Evolutionary conservation across 768 basidiomycete genomes (phyloP).

Genomic region (Postia placenta): DNA sequence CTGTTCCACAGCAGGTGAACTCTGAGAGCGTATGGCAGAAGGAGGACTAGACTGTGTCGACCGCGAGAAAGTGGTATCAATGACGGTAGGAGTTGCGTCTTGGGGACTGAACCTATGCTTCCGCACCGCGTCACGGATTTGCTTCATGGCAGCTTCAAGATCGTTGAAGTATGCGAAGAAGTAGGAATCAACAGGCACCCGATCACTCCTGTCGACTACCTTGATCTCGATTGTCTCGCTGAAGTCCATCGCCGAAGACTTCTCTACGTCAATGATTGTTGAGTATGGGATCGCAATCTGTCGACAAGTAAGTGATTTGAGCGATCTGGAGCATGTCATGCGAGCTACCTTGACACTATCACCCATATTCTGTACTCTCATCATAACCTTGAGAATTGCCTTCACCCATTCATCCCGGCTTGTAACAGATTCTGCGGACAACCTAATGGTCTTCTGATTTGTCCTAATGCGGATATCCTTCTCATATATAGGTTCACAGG

Average conservation of each 20-base stretch:
- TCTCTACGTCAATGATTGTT: conserved; percentile 82
- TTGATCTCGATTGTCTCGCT: conserved; percentile 95
- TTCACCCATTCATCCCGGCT: conserved; percentile 96
- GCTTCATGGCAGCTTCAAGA: conserved; percentile 66
- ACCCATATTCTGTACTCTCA: conserved; percentile 94
- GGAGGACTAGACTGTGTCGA: conserved; percentile 16
- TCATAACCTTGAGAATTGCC: conserved; percentile 87
- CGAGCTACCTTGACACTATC: conserved; percentile 81
- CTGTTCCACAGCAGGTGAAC: conserved; percentile 27
- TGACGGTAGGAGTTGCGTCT: conserved; percentile 14
- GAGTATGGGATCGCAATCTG: conserved; percentile 94
- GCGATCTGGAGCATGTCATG: not conserved
- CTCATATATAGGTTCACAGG: conserved; percentile 76
- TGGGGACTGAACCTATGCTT: conserved; percentile 33
- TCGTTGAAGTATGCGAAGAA: conserved; percentile 95
- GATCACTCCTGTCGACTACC: conserved; percentile 76
- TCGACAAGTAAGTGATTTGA: not conserved
- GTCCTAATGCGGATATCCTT: conserved; percentile 80
- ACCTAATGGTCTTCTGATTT: conserved; percentile 64
- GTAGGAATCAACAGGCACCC: conserved; percentile 77
- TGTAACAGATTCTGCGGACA: conserved; percentile 75
- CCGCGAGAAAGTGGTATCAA: conserved; percentile 20
- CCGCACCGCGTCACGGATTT: conserved; percentile 75
- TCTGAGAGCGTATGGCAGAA: conserved; percentile 34
- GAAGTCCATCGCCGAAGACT: conserved; percentile 86